A percentile compares a stretch with the other conserved stretches of the same genome.
Evolutionary conservation across 2,329 filamentous ascomycete species (phyloP).

Genomic region (Colletotrichum cuscutae): DNA sequence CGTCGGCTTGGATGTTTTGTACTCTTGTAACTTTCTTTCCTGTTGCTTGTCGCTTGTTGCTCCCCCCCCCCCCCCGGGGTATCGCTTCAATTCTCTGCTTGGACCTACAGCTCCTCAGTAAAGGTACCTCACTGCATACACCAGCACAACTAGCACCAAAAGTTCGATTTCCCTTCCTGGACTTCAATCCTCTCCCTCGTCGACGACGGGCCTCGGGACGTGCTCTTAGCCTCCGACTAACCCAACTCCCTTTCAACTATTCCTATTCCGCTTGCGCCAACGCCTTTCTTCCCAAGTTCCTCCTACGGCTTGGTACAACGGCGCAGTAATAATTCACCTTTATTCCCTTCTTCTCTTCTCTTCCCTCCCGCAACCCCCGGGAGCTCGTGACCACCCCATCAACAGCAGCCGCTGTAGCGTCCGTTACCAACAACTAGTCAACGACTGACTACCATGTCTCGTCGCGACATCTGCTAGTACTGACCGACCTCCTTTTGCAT

Average conservation of each 20-base stretch:
- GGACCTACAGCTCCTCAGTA: too few species aligned
- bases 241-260: not conserved
- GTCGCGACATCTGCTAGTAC: slow-evolving; percentile 17
- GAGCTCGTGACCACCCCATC: not conserved
- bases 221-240: not conserved
- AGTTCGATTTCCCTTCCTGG: not conserved
- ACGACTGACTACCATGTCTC: slow-evolving; percentile 29
- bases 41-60: not conserved
- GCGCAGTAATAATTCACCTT: not conserved
- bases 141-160: too few species aligned
- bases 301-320: not conserved
- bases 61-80: too few species aligned
- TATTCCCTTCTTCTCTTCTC: not conserved
- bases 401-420: slow-evolving; percentile 1
- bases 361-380: not conserved
- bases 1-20: not conserved
- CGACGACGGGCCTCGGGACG: slow-evolving; percentile 26
- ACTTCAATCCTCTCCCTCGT: not conserved
- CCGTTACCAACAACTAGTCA: not conserved
- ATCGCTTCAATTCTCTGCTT: not conserved
- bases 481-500: not conserved
- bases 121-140: too few species aligned
- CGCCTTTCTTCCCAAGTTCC: not conserved
- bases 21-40: not conserved
- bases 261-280: not conserved